Percentiles rank a stretch among this genome's conserved stretches.
These are phyloP conservation scores for Ustilago tritici DNA, from an alignment of 1,284 basidiomycete species.

Conservation along the genomic window DNA sequence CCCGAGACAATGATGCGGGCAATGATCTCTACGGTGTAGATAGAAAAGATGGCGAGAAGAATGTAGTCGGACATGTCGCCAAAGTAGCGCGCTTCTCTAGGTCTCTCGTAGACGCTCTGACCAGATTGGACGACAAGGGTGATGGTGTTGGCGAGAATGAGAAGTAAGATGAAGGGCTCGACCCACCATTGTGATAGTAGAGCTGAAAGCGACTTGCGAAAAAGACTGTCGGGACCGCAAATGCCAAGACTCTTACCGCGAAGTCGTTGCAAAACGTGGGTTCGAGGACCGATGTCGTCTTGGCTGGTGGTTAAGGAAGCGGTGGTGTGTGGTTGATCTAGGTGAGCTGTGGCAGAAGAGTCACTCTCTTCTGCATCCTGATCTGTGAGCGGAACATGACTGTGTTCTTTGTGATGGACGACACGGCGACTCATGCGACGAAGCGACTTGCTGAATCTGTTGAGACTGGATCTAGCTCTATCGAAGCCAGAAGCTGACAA, in stretches of 20 bases:
- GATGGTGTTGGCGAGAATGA: constrained; percentile 87
- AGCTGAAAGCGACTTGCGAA: constrained; percentile 46
- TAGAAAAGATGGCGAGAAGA: constrained; percentile 82
- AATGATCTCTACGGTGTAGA: constrained; percentile 91
- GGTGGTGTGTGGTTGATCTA: not conserved
- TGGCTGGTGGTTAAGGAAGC: not conserved
- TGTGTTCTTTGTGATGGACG: constrained; percentile 75
- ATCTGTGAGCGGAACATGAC: constrained; percentile 50
- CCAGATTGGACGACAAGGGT: constrained; percentile 85
- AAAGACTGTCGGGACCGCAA: constrained; percentile 75
- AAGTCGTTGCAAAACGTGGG: constrained; percentile 69
- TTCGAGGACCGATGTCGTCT: constrained; percentile 8
- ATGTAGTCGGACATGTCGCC: constrained; percentile 87
- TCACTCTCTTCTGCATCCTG: constrained; percentile 49
- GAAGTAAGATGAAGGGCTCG: constrained; percentile 83
- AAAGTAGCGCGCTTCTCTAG: constrained; percentile 79
- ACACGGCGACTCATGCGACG: constrained; percentile 83
- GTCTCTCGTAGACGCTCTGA: constrained; percentile 72
- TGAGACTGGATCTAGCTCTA: constrained; percentile 45
- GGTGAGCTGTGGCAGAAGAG: constrained; percentile 25
- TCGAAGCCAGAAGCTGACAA: constrained; percentile 13
- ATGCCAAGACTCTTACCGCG: constrained; percentile 84
- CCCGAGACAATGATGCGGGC: constrained; percentile 92
- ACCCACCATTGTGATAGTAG: constrained; percentile 76
- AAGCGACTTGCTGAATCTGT: constrained; percentile 69